These are phyloP conservation scores for Quercus engelmannii DNA, from an alignment of 306 rosid species.

Conservation along the genomic window DNA sequence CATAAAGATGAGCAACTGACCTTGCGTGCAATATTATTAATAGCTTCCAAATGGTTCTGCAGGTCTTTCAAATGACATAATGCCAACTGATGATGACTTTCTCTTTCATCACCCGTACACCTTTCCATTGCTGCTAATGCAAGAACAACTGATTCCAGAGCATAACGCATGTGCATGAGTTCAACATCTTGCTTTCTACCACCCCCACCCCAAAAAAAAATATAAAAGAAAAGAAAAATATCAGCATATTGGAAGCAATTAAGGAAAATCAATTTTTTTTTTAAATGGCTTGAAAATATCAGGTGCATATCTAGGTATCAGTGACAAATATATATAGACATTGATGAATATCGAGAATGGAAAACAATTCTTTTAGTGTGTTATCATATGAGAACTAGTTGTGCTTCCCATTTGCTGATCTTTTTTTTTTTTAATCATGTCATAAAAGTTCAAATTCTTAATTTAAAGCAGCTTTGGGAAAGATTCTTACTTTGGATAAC, in stretches of 20 bases:
- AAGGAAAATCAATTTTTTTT: not conserved
- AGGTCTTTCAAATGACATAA: slow-evolving; percentile 71
- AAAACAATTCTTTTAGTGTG: not conserved
- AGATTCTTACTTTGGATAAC: too few species aligned
- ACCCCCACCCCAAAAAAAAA: slow-evolving; percentile 8
- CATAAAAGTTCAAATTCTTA: not conserved
- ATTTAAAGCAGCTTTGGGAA: not conserved
- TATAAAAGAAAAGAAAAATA: not conserved
- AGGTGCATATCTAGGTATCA: not conserved
- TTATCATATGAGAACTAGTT: not conserved
- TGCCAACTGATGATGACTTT: slow-evolving; percentile 48
- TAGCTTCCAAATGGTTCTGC: slow-evolving; percentile 82
- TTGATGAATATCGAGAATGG: not conserved
- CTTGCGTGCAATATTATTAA: slow-evolving; percentile 83
- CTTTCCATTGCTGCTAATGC: slow-evolving; percentile 86
- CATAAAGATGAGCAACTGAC: slow-evolving; percentile 39
- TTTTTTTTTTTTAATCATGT: not conserved
- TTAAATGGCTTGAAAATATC: not conserved
- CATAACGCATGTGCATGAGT: slow-evolving; percentile 97
- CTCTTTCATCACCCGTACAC: slow-evolving; percentile 45
- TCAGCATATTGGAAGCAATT: slow-evolving; percentile 16
- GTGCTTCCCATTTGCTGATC: not conserved
- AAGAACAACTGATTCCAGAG: slow-evolving; percentile 80
- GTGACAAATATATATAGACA: not conserved
- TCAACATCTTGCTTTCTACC: slow-evolving; percentile 90